Evolutionary conservation across 2,329 filamentous ascomycete species (phyloP).

Genomic region (Hypomyces rosellus): DNA sequence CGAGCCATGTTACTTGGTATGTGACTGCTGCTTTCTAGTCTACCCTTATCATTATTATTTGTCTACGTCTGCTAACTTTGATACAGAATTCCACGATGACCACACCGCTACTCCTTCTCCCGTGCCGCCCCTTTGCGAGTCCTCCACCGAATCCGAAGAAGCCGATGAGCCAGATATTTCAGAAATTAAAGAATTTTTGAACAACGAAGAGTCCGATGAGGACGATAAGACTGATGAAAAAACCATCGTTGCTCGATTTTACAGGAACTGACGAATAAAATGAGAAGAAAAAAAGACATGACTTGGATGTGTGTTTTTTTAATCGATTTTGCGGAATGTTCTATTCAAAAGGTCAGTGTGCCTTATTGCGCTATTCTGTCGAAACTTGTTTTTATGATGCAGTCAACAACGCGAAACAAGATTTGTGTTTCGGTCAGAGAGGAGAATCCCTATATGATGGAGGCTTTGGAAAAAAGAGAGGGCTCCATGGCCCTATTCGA

Average conservation of each 20-base stretch:
- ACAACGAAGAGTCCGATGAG: slow-evolving; percentile 6
- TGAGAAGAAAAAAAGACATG: no score
- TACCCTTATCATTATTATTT: not conserved
- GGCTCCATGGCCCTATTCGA: no score
- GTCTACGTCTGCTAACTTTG: not conserved
- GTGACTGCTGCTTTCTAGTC: slow-evolving; percentile 1
- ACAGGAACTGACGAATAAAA: not conserved
- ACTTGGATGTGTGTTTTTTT: no score
- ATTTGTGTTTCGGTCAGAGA: no score
- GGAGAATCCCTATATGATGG: no score
- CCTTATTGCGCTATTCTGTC: not conserved
- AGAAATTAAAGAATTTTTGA: not conserved
- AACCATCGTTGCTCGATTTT: not conserved
- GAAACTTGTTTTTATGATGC: no score
- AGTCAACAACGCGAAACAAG: no score
- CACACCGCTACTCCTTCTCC: not conserved
- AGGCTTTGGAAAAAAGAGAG: no score
- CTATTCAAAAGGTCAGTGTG: not conserved
- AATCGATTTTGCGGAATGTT: no score
- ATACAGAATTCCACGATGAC: slow-evolving; percentile 16
- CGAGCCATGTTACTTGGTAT: slow-evolving; percentile 25
- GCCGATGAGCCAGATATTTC: not conserved
- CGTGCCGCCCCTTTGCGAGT: not conserved
- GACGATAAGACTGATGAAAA: slow-evolving; percentile 1
- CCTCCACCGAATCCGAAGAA: slow-evolving; percentile 7